phyloP scores from a whole-genome alignment of 352 stramenopile genomes.

The Pythium dissotocum region DNA sequence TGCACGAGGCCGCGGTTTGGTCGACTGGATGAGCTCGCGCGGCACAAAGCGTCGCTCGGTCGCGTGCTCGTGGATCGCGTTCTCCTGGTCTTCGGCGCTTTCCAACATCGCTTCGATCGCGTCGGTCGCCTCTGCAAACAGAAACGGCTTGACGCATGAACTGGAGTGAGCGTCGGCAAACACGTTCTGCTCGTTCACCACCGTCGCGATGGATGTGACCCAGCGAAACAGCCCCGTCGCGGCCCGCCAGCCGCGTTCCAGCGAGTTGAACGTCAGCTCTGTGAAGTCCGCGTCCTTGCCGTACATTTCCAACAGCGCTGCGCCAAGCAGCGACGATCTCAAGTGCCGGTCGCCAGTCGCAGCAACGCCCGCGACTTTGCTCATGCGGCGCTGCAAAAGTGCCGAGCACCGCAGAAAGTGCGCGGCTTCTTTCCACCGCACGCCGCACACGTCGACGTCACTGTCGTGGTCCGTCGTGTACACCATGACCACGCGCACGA shows the following conservation, averaged over 20 bases:
- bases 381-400: conserved; percentile 50
- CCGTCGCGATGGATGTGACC: conserved; percentile 44
- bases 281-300: conserved; percentile 49
- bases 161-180: conserved; percentile 23
- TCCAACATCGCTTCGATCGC: conserved; percentile 45
- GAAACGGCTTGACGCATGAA: conserved; percentile 30
- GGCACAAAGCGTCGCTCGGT: conserved; percentile 66
- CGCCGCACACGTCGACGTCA: conserved; percentile 50
- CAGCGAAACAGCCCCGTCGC: conserved; percentile 60
- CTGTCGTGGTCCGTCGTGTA: conserved; percentile 57
- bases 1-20: conserved; percentile 45
- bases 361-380: conserved; percentile 41
- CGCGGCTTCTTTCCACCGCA: conserved; percentile 65
- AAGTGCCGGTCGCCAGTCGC: conserved; percentile 40
- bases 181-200: conserved; percentile 46
- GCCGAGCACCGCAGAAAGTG: conserved; percentile 52
- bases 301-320: conserved; percentile 48
- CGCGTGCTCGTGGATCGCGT: conserved; percentile 32
- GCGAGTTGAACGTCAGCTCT: conserved; percentile 42
- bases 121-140: conserved; percentile 36
- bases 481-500: conserved; percentile 73
- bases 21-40: conserved; percentile 36
- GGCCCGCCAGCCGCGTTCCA: conserved; percentile 50
- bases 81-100: conserved; percentile 35
- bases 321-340: conserved; percentile 37